Percentiles rank a stretch among this genome's conserved stretches.
These are phyloP conservation scores for Solanum boliviense DNA, from an alignment of 257 asterid species.

Conservation along the genomic window DNA sequence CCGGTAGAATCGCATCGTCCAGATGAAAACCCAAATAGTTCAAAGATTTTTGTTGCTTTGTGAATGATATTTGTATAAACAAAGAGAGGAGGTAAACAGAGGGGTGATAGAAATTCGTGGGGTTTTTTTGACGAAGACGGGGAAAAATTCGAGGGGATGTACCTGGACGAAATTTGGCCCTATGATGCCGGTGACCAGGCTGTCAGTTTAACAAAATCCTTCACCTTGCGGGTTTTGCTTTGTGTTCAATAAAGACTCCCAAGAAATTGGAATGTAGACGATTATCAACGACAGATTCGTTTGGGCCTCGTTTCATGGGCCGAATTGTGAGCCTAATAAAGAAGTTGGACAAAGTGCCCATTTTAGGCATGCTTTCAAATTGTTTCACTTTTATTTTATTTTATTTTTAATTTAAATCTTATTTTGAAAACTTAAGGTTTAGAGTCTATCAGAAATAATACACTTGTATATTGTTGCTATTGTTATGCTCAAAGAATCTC, in stretches of 20 bases:
- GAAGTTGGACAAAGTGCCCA: background rate
- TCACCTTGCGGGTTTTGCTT: background rate
- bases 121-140: constrained; percentile 20
- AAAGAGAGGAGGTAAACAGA: background rate
- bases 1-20: constrained; percentile 16
- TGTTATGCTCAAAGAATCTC: background rate
- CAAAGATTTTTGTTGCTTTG: background rate
- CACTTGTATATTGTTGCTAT: background rate
- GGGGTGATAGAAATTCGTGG: constrained; percentile 11
- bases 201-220: background rate
- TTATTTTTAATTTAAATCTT: no score
- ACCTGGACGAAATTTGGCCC: constrained; percentile 16
- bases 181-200: background rate
- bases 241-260: background rate
- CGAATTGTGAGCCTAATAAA: background rate
- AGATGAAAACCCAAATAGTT: background rate
- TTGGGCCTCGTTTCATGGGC: background rate
- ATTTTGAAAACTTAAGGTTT: no score
- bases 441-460: background rate
- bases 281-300: background rate
- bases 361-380: background rate
- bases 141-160: constrained; percentile 13
- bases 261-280: background rate
- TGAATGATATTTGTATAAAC: background rate
- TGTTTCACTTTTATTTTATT: no score